Base-by-base conservation (phyloP, 2,329 filamentous ascomycete species). In the Penicillium concentricum region DNA sequence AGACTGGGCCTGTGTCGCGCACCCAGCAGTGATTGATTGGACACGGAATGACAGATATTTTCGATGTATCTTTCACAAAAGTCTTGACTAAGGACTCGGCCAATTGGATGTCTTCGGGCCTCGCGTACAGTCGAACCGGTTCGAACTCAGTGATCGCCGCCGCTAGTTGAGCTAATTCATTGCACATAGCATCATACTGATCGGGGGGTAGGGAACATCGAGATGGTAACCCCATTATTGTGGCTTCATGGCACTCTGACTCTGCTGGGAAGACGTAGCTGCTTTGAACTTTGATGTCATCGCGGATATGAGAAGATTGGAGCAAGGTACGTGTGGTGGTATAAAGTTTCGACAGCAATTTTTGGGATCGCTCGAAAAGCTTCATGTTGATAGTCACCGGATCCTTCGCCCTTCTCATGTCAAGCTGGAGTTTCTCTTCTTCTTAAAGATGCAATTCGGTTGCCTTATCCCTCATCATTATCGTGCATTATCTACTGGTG, bases 1-100 rank as follows among this genome's bases (percentile, higher is more conserved):
- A 66, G 13, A 66, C 57, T 18, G 62, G 62, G 3, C 62, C 62
- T 12, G 62, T 65, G 46, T 65, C 63, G n/a, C 65, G 58, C 3
- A 65, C 62, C 65, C 62, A 66, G 28, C 50, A 57, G 41, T 66
- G 63, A 26, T 66, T 67, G 43, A 56, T 64, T 35, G 59, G 59
- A 22, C 51, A 56, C 1, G 61, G 59, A 20, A 66, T 61, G 7
- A 66, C 18, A 2, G 45, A 53, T 34, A 65, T 52, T 4, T 47
- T 48, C 5, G 58, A 54, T 5, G 47, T 8, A 15, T 60, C 49
- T 38, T 44, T 42, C 24, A 54, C 38, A 8, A 51, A 57, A 4
- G 38, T 16, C 18, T 54, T 56, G 46, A 59, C 59, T 22, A 60
- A 44, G 13, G 35, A 53, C 49, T 53, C 56, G 8, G 55, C 59